A percentile compares a stretch with the other conserved stretches of the same genome.
Conservation (phyloP, 192 early-diverging fungal genomes). For the Entomortierella parvispora region DNA sequence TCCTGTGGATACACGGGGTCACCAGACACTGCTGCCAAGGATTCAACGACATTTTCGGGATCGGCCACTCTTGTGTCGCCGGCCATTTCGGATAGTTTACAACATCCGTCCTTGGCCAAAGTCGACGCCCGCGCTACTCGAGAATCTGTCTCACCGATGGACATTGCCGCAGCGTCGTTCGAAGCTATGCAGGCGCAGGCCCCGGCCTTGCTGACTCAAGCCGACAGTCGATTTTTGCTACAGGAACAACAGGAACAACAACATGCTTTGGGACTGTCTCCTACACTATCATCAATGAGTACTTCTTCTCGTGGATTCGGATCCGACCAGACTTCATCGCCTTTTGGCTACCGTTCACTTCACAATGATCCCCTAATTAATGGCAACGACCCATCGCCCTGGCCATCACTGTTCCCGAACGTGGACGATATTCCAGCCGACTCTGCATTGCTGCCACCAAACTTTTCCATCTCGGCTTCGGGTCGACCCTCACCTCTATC, state of each 20-base stretch:
- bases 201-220: constrained; percentile 15
- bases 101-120: constrained; percentile 9
- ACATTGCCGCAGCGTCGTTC: constrained; percentile 16
- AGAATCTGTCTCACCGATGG: not conserved
- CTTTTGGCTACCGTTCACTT: constrained; percentile 11
- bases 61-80: constrained; percentile 13
- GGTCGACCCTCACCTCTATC: not conserved
- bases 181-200: constrained; percentile 29
- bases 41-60: not conserved
- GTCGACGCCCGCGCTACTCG: not conserved
- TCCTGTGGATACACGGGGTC: constrained; percentile 39
- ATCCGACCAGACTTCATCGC: constrained; percentile 12
- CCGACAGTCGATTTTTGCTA: constrained; percentile 13
- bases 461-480: not conserved
- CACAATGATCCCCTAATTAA: constrained; percentile 24
- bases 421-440: too few species aligned
- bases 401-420: constrained; percentile 29
- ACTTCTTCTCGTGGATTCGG: constrained; percentile 8
- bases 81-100: constrained; percentile 8
- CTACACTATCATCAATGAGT: constrained; percentile 9
- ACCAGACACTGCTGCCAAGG: not conserved
- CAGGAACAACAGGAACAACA: constrained; percentile 16
- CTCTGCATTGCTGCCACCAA: not conserved
- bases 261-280: not conserved
- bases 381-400: constrained; percentile 14